Percentiles rank a stretch among this genome's conserved stretches.
These are phyloP conservation scores for Arbutus unedo DNA, from an alignment of 148 eudicot species.

Conservation along the genomic window DNA sequence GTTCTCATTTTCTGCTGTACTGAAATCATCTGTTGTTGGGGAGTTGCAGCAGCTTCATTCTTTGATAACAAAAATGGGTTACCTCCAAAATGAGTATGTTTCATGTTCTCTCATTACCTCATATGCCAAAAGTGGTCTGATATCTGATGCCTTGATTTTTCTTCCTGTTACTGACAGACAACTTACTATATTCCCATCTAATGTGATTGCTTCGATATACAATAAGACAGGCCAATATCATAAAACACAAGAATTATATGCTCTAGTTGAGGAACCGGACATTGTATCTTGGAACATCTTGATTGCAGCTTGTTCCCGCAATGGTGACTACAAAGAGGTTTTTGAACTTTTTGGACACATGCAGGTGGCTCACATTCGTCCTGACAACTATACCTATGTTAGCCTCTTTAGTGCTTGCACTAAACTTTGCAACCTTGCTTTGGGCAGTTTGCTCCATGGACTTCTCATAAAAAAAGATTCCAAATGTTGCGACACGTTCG, in stretches of 20 bases:
- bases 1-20: constrained; percentile 48
- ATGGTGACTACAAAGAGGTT: constrained; percentile 58
- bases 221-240: constrained; percentile 53
- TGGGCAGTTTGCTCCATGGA: constrained; percentile 68
- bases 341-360: constrained; percentile 66
- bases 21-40: constrained; percentile 34
- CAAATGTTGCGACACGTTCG: constrained; percentile 49
- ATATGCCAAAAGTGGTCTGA: constrained; percentile 52
- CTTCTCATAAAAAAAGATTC: constrained; percentile 47
- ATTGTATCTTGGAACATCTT: constrained; percentile 66
- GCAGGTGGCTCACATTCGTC: constrained; percentile 40
- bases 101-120: constrained; percentile 54
- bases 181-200: constrained; percentile 47
- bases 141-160: constrained; percentile 50
- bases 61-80: constrained; percentile 48
- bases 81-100: constrained; percentile 40
- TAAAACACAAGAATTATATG: constrained; percentile 54
- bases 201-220: constrained; percentile 67
- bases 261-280: constrained; percentile 55
- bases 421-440: constrained; percentile 49
- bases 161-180: constrained; percentile 26
- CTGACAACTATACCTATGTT: constrained; percentile 60
- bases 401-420: constrained; percentile 61
- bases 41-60: constrained; percentile 63
- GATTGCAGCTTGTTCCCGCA: constrained; percentile 68